Evolutionary conservation across 163 green algal genomes (phyloP), one percentile per base, ranked within the genome.

Genomic region (Chlamydomonas reinhardtii): DNA sequence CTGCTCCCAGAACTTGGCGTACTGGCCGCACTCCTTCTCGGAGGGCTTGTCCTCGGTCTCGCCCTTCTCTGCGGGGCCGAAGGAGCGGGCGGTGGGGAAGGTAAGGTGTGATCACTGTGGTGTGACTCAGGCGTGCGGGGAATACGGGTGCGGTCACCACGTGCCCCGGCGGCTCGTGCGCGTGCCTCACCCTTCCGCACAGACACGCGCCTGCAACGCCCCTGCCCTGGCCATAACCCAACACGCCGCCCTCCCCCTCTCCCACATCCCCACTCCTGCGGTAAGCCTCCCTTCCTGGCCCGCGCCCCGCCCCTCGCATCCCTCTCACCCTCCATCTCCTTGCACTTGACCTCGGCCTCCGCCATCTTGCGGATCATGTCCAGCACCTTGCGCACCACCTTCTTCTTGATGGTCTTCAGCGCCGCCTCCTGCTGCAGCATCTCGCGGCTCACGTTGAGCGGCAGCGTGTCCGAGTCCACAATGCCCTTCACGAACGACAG

Each of bases 391-490:
- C 97, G 94, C 39, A 98, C 95, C 22, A 99, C 89, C 94, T 99
- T 99, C 96, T 99, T 99, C 91, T 98, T 98, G 90, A 99, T 99
- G 16, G 96, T 98, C 93, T 98, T 98, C 31, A 99, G 94, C 15
- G 88, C 90, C 29, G 89, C 90, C 87, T 98, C 93, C 86, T 95
- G 86, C 82, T 96, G 94, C 84, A 99, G 94, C 94, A 97, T 97
- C 93, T 99, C 97, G 65, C 97, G 94, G 0, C 92, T 97, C 80
- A 99, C 97, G 87, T 98, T 98, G 76, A 99, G 94, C 20, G 98
- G 97, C 91, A 99, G 94, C 20, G 95, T 98, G 93, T 99, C 98
- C 0, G 91, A 97, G 92, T 99, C 98, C 48, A 99, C 98, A 15
- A 99, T 91, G 68, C 98, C 98, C 48, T 94, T 93, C 71, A 98